Evolutionary conservation across 1,284 basidiomycete species (phyloP).

Genomic region (Hemileia vastatrix): DNA sequence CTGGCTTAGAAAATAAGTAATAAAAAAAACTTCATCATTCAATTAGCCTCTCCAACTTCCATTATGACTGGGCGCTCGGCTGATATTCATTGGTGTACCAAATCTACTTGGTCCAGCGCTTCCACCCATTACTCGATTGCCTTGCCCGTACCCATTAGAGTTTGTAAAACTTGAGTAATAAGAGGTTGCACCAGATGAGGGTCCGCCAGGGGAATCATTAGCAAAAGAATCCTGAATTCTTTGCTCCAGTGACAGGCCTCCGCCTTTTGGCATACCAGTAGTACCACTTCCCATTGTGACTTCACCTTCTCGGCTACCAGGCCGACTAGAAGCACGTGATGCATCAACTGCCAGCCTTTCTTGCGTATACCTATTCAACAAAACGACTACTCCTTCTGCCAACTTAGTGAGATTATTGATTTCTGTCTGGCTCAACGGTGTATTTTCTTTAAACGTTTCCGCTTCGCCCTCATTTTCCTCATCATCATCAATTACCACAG

Average conservation of each 20-base stretch:
- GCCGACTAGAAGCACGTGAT: conserved; percentile 15
- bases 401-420: conserved; percentile 14
- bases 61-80: not conserved
- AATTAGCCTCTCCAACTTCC: conserved; percentile 1
- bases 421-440: conserved; percentile 1
- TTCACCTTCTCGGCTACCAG: conserved; percentile 11
- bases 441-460: conserved; percentile 4
- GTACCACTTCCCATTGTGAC: not conserved
- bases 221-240: not conserved
- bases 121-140: not conserved
- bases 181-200: not conserved
- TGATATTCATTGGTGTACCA: not conserved
- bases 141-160: not conserved
- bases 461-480: conserved; percentile 6
- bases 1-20: no score
- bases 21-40: no score
- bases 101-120: not conserved
- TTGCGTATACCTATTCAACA: conserved; percentile 18
- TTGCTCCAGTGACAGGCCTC: not conserved
- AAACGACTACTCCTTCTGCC: conserved; percentile 18
- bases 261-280: conserved; percentile 6
- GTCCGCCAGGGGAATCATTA: not conserved
- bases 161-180: not conserved
- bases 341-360: conserved; percentile 19
- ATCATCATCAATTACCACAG: conserved; percentile 1